Conservation (phyloP, 176 grass and related monocot species). For the Triticum dicoccoides region DNA sequence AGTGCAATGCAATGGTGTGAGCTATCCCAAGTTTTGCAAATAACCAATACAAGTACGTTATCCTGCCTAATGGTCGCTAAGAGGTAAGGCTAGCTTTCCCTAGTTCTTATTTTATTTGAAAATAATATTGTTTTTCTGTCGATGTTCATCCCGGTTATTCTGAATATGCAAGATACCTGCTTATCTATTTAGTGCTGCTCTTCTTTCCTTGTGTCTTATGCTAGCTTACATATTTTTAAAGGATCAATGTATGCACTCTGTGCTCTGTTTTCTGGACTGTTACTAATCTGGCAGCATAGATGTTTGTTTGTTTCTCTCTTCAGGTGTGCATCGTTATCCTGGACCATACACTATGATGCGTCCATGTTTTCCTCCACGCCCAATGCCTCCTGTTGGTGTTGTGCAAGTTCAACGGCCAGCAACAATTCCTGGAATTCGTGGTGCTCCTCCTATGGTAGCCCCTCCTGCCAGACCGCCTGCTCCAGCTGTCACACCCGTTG, state of each 20-base stretch:
- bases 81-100: conserved; percentile 47
- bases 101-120: conserved; percentile 32
- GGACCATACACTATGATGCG: conserved; percentile 61
- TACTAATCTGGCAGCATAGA: conserved; percentile 59
- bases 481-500: conserved; percentile 44
- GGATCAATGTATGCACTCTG: conserved; percentile 1
- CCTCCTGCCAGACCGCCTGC: conserved; percentile 51
- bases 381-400: conserved; percentile 53
- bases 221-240: neutral
- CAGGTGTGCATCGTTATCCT: conserved; percentile 50
- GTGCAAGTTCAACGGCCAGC: conserved; percentile 43
- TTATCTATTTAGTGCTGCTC: conserved; percentile 5
- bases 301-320: conserved; percentile 38
- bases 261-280: conserved; percentile 8
- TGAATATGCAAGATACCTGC: conserved; percentile 8
- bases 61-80: conserved; percentile 16
- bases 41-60: conserved; percentile 51
- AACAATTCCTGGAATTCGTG: conserved; percentile 51
- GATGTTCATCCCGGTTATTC: conserved; percentile 3
- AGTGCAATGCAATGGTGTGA: conserved; percentile 59
- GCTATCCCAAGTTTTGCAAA: conserved; percentile 51
- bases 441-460: conserved; percentile 48
- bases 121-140: conserved; percentile 20
- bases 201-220: conserved; percentile 23
- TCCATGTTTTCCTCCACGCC: conserved; percentile 60